phyloP scores from a whole-genome alignment of 2,329 filamentous ascomycete genomes.

The Elsinoe arachidis region DNA sequence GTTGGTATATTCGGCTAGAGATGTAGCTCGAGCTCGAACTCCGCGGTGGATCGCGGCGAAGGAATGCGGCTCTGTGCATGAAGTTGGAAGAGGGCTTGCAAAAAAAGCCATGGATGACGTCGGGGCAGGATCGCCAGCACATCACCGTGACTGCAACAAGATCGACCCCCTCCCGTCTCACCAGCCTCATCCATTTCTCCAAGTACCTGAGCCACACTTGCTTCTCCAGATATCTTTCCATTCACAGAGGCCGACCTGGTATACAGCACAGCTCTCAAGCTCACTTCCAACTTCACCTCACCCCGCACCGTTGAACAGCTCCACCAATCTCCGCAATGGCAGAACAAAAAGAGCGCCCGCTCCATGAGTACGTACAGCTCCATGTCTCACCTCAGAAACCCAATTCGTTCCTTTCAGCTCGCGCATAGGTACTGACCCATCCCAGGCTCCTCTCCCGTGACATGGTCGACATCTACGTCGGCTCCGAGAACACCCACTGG shows the following conservation, averaged over 20 bases:
- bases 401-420: neutral
- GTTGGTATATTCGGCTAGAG: too few relatives aligned
- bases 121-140: neutral
- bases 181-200: neutral
- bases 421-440: neutral
- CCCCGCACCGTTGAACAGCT: neutral
- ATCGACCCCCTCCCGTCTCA: neutral
- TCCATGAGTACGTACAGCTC: conserved; percentile 32
- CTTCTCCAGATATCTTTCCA: neutral
- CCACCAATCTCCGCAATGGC: conserved; percentile 16
- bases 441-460: conserved; percentile 45
- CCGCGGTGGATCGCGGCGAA: too few relatives aligned
- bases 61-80: too few relatives aligned
- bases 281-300: neutral
- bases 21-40: too few relatives aligned
- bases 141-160: neutral
- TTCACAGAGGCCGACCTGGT: neutral
- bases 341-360: conserved; percentile 30
- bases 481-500: conserved; percentile 46
- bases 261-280: neutral
- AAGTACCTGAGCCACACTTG: neutral
- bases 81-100: too few relatives aligned
- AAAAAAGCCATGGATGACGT: neutral
- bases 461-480: conserved; percentile 50
- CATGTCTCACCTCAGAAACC: neutral